A percentile compares a stretch with the other conserved stretches of the same genome.
phyloP scores from a whole-genome alignment of 2,329 filamentous ascomycete genomes.

The Ophiostoma himal-ulmi region DNA sequence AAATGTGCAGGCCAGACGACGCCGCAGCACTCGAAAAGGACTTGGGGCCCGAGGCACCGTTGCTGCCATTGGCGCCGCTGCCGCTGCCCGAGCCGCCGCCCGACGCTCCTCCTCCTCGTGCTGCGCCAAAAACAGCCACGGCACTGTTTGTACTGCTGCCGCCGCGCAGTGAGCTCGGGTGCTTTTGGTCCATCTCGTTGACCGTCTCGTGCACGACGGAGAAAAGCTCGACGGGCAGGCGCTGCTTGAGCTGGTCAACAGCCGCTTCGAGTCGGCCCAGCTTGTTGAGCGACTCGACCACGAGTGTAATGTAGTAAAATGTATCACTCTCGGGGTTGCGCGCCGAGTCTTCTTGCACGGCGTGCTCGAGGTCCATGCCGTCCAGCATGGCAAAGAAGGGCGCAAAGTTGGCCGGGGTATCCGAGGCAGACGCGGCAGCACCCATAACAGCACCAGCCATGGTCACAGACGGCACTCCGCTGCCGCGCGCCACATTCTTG shows the following conservation, averaged over 20 bases:
- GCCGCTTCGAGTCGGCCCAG: slow-evolving; percentile 80
- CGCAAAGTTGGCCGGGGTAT: slow-evolving; percentile 41
- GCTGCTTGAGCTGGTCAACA: slow-evolving; percentile 84
- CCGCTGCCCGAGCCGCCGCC: background rate
- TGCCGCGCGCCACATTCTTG: background rate
- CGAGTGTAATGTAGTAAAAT: slow-evolving; percentile 82
- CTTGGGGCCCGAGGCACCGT: slow-evolving; percentile 26
- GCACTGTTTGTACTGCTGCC: slow-evolving; percentile 30
- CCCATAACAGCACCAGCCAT: background rate
- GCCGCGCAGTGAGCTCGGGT: slow-evolving; percentile 72
- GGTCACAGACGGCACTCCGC: slow-evolving; percentile 3
- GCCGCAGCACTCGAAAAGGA: slow-evolving; percentile 33
- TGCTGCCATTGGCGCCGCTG: slow-evolving; percentile 29
- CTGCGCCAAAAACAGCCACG: background rate
- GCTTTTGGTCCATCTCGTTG: slow-evolving; percentile 84
- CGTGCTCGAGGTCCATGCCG: slow-evolving; percentile 52
- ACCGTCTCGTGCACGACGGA: slow-evolving; percentile 91
- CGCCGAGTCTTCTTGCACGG: slow-evolving; percentile 76
- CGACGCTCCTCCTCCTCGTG: background rate
- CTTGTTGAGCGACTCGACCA: slow-evolving; percentile 86
- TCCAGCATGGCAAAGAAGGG: slow-evolving; percentile 58
- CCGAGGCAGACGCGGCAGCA: slow-evolving; percentile 30
- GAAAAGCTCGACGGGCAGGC: slow-evolving; percentile 89
- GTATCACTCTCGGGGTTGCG: slow-evolving; percentile 94
- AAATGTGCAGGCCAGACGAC: slow-evolving; percentile 48